Percentiles rank a stretch among this genome's conserved stretches.
Evolutionary conservation across 768 basidiomycete species (phyloP).

Genomic region (Kwoniella sp.): DNA sequence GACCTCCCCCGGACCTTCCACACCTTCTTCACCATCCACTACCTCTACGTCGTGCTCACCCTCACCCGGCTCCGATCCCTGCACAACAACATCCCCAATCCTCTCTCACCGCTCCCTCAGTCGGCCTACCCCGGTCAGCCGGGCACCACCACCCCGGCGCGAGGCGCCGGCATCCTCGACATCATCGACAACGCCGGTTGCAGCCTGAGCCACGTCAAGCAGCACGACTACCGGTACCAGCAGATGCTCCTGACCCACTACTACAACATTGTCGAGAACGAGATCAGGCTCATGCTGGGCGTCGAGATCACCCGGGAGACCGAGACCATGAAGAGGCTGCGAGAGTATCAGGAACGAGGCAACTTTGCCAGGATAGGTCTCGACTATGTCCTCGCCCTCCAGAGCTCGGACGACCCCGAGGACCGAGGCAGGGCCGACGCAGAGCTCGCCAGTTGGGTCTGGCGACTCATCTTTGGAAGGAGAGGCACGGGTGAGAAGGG

Average conservation of each 20-base stretch:
- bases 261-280: slow-evolving; percentile 88
- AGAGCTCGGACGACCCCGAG: slow-evolving; percentile 64
- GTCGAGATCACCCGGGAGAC: slow-evolving; percentile 60
- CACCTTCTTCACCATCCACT: slow-evolving; percentile 91
- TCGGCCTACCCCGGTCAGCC: slow-evolving; percentile 21
- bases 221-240: slow-evolving; percentile 17
- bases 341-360: slow-evolving; percentile 13
- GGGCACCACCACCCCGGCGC: slow-evolving; percentile 6
- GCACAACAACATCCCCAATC: slow-evolving; percentile 45
- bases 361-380: slow-evolving; percentile 56
- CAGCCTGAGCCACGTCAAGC: slow-evolving; percentile 1
- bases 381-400: slow-evolving; percentile 64
- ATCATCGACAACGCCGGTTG: slow-evolving; percentile 4
- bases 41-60: slow-evolving; percentile 87
- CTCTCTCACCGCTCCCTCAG: slow-evolving; percentile 27
- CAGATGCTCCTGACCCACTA: slow-evolving; percentile 75
- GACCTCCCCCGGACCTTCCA: slow-evolving; percentile 87
- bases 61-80: slow-evolving; percentile 75
- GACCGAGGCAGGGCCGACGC: slow-evolving; percentile 68
- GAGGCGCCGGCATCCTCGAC: background rate
- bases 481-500: slow-evolving; percentile 52
- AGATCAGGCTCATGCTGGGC: slow-evolving; percentile 74
- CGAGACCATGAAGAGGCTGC: slow-evolving; percentile 11
- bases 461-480: slow-evolving; percentile 85
- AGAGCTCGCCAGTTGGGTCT: slow-evolving; percentile 79